A percentile compares a stretch with the other conserved stretches of the same genome.
These are phyloP conservation scores for Glutinoglossum americanum DNA, from an alignment of 495 filamentous ascomycete genomes.

Conservation along the genomic window DNA sequence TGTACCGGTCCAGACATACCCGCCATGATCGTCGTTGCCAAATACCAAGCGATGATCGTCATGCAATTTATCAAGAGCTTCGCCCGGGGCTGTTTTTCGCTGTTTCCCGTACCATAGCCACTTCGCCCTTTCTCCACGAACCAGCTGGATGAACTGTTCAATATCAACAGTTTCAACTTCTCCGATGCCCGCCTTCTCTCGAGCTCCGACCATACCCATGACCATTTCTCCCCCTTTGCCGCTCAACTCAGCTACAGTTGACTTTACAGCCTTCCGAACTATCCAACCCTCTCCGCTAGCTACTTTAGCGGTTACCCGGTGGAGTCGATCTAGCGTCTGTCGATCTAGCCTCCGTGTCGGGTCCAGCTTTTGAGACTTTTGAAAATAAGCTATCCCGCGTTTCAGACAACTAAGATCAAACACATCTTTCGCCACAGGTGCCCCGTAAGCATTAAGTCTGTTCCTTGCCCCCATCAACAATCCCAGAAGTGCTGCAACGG, in stretches of 20 bases:
- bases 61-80: constrained; percentile 24
- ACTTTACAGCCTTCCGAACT: constrained; percentile 78
- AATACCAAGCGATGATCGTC: constrained; percentile 38
- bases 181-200: constrained; percentile 72
- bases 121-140: constrained; percentile 60
- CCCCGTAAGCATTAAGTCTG: constrained; percentile 57
- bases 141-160: constrained; percentile 55
- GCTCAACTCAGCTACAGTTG: constrained; percentile 78
- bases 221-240: constrained; percentile 92
- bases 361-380: constrained; percentile 66
- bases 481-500: constrained; percentile 70
- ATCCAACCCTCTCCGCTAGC: constrained; percentile 65
- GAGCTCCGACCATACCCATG: constrained; percentile 75
- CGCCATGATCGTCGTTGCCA: constrained; percentile 42
- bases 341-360: constrained; percentile 62
- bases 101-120: constrained; percentile 90
- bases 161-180: constrained; percentile 83
- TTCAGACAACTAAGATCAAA: constrained; percentile 72
- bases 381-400: constrained; percentile 66
- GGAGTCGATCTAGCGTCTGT: constrained; percentile 60
- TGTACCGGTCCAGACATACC: constrained; percentile 38
- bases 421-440: constrained; percentile 74
- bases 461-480: constrained; percentile 79
- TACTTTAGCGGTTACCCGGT: constrained; percentile 65
- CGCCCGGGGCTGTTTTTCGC: constrained; percentile 34